Evolutionary conservation across 352 stramenopile genomes (phyloP), one percentile per base, ranked within the genome.

Genomic region (Blastocystis sp.): DNA sequence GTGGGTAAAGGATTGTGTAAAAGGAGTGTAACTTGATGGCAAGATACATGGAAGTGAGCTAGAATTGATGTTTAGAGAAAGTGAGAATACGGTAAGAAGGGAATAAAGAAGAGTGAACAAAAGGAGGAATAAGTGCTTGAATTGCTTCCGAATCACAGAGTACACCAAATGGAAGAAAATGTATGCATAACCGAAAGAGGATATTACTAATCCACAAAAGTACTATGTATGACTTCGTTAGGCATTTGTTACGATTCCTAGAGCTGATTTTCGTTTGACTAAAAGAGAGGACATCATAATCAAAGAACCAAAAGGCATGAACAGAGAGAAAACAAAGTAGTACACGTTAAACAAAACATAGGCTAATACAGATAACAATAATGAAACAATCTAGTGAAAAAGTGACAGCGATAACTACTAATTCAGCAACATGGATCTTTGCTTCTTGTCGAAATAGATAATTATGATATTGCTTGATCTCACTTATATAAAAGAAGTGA

Each of bases 311-410:
- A 51, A 11, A 42, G 32, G 12, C 51, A 77, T 77, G n/a, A 46
- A 77, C 19, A 49, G 11, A 29, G 65, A 51, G 21, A 54, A 77
- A 29, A 61, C 27, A n/a, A n/a, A 61, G 54, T 61, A 61, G 12
- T 61, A 61, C 54, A 61, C 54, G 12, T 61, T 61, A 12, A 61
- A 61, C 19, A 32, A 14, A 61, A 5, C 6, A 32, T 61, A 61
- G 2, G 54, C 19, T 7, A 61, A 16, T n/a, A 32, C 54, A 14
- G 19, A 32, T 61, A 61, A 32, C 27, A 61, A 32, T 14, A 5
- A 61, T n/a, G 54, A 61, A n/a, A 61, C 54, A 61, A 77, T 77
- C 65, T 77, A 77, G 6, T 21, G 51, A 57, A 29, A 32, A 77
- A 37, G 54, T 37, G 16, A 29, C 6, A 37, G n/a, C 12, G 29